phyloP scores from a whole-genome alignment of 768 basidiomycete species.

The Pleurotus cornucopiae region DNA sequence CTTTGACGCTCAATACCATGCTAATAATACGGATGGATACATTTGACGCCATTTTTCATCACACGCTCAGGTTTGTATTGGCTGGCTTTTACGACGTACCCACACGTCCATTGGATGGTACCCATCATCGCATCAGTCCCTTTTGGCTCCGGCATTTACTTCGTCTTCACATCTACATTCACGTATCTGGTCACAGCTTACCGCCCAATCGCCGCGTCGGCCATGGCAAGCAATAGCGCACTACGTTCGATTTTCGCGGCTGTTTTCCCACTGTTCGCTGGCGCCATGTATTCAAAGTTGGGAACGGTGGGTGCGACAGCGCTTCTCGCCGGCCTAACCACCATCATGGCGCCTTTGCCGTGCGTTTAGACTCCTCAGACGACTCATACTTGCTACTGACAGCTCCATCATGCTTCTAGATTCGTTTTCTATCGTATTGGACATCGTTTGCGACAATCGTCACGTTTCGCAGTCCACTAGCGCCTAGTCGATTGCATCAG shows the following conservation, averaged over 20 bases:
- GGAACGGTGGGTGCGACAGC: slow-evolving; percentile 72
- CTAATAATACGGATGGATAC: slow-evolving; percentile 10
- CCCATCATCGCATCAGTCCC: slow-evolving; percentile 63
- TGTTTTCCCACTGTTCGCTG: slow-evolving; percentile 59
- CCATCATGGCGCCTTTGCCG: slow-evolving; percentile 60
- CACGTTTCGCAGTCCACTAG: slow-evolving; percentile 30
- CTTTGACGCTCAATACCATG: slow-evolving; percentile 37
- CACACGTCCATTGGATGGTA: slow-evolving; percentile 56
- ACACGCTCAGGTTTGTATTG: slow-evolving; percentile 55
- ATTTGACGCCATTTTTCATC: not conserved
- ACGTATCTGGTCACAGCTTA: slow-evolving; percentile 71
- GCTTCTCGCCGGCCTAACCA: slow-evolving; percentile 61
- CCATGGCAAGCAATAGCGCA: slow-evolving; percentile 64
- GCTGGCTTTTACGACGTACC: slow-evolving; percentile 54
- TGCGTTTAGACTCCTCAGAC: slow-evolving; percentile 24
- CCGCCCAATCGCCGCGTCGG: slow-evolving; percentile 61
- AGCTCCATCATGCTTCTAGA: slow-evolving; percentile 18
- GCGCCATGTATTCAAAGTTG: slow-evolving; percentile 63
- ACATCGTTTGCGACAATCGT: slow-evolving; percentile 35
- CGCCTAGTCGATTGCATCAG: not conserved
- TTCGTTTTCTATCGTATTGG: slow-evolving; percentile 48
- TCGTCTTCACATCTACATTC: slow-evolving; percentile 67
- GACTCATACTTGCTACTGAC: not conserved
- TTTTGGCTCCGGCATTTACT: slow-evolving; percentile 63
- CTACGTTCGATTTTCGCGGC: slow-evolving; percentile 59